phyloP scores from a whole-genome alignment of 2,329 filamentous ascomycete species.

The Ophiostoma ips region DNA sequence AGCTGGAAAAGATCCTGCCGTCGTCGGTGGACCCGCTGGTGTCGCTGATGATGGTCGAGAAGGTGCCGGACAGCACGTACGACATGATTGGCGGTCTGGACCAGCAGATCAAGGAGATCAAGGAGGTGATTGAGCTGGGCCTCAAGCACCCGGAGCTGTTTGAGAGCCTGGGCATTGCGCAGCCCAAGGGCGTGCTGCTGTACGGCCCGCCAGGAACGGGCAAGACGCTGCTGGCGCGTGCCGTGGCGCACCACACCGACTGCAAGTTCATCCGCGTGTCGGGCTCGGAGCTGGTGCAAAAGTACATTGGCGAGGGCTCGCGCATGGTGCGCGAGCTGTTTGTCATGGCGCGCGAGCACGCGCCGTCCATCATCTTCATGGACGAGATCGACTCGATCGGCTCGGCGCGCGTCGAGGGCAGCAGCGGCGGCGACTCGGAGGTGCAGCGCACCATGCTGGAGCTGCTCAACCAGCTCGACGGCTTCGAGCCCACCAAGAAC shows the following conservation, averaged over 20 bases:
- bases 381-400: conserved; percentile 99
- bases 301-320: conserved; percentile 97
- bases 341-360: conserved; percentile 97
- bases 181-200: conserved; percentile 91
- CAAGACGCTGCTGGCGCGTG: conserved; percentile 88
- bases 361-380: conserved; percentile 99
- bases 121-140: conserved; percentile 97
- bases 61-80: conserved; percentile 98
- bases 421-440: conserved; percentile 89
- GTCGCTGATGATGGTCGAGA: conserved; percentile 99
- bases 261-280: conserved; percentile 98
- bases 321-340: conserved; percentile 98
- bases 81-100: conserved; percentile 99
- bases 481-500: conserved; percentile 98
- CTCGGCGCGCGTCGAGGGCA: conserved; percentile 90
- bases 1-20: conserved; percentile 95
- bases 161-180: conserved; percentile 95
- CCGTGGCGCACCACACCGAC: conserved; percentile 94
- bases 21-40: conserved; percentile 97
- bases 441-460: conserved; percentile 98
- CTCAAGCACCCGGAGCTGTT: conserved; percentile 98
- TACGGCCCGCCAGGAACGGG: conserved; percentile 95
- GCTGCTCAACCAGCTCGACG: conserved; percentile 93
- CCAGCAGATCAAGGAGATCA: conserved; percentile 99
- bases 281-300: conserved; percentile 91